These are phyloP conservation scores for Silene uniflora DNA, from an alignment of 148 eudicot species.

Conservation along the genomic window DNA sequence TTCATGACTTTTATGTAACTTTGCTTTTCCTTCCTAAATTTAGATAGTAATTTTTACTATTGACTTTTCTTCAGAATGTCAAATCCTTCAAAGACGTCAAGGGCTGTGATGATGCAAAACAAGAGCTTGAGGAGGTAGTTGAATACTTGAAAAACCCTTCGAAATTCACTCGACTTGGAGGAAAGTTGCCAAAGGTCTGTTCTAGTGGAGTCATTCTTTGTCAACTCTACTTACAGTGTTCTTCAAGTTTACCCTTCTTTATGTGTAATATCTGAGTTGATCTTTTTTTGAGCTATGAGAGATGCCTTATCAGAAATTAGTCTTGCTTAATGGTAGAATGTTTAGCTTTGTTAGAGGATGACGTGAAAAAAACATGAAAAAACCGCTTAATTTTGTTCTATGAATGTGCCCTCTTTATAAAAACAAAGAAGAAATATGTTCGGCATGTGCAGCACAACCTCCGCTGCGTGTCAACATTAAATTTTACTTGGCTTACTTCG, in stretches of 20 bases:
- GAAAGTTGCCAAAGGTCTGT: conserved; percentile 95
- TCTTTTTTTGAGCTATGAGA: background rate
- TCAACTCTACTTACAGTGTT: background rate
- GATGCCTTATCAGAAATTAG: background rate
- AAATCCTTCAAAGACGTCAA: conserved; percentile 97
- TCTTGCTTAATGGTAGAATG: background rate
- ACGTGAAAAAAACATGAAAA: background rate
- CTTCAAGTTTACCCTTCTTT: background rate
- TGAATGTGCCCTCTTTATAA: background rate
- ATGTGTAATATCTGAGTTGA: background rate
- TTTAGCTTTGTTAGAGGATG: background rate
- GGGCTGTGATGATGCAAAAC: conserved; percentile 99
- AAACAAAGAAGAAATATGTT: background rate
- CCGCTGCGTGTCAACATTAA: background rate
- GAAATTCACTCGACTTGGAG: conserved; percentile 93
- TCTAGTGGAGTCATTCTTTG: background rate
- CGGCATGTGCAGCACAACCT: background rate
- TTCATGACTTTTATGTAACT: background rate
- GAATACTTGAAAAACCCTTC: conserved; percentile 89
- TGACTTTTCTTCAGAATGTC: conserved; percentile 56
- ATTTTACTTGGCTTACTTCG: background rate
- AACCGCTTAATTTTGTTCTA: background rate
- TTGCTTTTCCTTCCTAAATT: background rate
- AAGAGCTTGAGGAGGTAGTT: conserved; percentile 99
- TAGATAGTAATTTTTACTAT: background rate